Evolutionary conservation across 2,329 filamentous ascomycete genomes (phyloP), one percentile per base, ranked within the genome.

Genomic region (Emergomyces africanus): DNA sequence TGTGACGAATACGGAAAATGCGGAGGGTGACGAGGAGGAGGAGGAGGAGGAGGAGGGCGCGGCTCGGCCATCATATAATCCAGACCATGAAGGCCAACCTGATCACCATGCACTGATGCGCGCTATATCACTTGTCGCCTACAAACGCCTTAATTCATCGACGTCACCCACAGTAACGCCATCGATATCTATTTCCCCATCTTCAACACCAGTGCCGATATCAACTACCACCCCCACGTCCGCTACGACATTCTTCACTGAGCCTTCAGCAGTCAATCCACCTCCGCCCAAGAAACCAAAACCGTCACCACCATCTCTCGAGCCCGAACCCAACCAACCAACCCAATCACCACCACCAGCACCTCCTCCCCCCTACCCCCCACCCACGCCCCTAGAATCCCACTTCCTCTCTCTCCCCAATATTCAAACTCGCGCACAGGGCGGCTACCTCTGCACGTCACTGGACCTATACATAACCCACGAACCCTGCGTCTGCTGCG

Each of bases 401-500:
- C 67, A 72, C 62, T 69, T 75, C 67, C 62, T 85, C 82, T 66
- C 83, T 53, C 88, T 89, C 68, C 81, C 83, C 66, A 86, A 88
- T 68, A 74, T 77, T 35, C 86, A 89, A 10, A 75, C 57, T 15
- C 76, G 88, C 59, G 87, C 94, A 70, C 66, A 87, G 37, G 88
- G 90, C 65, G 92, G 92, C 57, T 99, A 99, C 71, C 83, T 99
- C 23, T 97, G 92, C 74, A 90, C 95, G 65, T 89, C 90, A 58
- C 81, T 99, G 35, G 92, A 97, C 72, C 82, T 99, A 59, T 97
- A 96, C 75, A 79, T 95, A 61, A 96, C 91, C 1, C 91, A 97
- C 69, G 94, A 99, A 74, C 94, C 94, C 5, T 99, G 94, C 70
- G 83, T 95, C 61, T 95, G 95, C 83, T 99, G 94, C 74, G 90